Conservation (phyloP, 495 filamentous ascomycete genomes). For the Poronia punctata region DNA sequence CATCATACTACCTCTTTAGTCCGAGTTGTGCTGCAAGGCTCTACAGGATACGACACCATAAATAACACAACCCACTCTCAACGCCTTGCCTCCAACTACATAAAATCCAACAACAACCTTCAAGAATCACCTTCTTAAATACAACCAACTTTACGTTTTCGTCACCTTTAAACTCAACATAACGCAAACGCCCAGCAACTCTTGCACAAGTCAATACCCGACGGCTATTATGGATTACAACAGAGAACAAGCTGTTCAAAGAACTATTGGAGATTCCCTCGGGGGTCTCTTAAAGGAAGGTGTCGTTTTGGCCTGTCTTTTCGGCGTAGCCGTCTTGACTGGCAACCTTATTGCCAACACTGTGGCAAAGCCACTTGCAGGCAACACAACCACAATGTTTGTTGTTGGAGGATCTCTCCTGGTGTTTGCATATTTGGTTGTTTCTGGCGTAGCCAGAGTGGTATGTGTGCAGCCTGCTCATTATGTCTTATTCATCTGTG, state of each 20-base stretch:
- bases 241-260: not conserved
- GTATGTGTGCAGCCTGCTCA: conserved; percentile 25
- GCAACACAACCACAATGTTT: not conserved
- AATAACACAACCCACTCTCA: too few relatives aligned
- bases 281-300: not conserved
- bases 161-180: too few relatives aligned
- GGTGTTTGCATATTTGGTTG: not conserved
- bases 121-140: not conserved
- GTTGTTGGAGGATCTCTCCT: not conserved
- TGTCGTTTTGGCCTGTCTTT: conserved; percentile 8
- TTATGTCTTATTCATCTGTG: conserved; percentile 77
- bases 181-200: too few relatives aligned
- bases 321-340: conserved; percentile 11
- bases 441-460: not conserved
- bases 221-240: conserved; percentile 5
- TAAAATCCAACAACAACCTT: too few relatives aligned
- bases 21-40: too few relatives aligned
- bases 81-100: too few relatives aligned
- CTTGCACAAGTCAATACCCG: not conserved
- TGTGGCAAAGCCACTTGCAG: not conserved
- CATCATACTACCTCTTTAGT: too few relatives aligned
- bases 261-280: not conserved
- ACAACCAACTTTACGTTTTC: conserved; percentile 3
- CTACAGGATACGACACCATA: too few relatives aligned
- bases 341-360: not conserved